A percentile compares a stretch with the other conserved stretches of the same genome.
These are phyloP conservation scores for Phytophthora boehmeriae DNA, from an alignment of 352 stramenopile species.

Conservation along the genomic window DNA sequence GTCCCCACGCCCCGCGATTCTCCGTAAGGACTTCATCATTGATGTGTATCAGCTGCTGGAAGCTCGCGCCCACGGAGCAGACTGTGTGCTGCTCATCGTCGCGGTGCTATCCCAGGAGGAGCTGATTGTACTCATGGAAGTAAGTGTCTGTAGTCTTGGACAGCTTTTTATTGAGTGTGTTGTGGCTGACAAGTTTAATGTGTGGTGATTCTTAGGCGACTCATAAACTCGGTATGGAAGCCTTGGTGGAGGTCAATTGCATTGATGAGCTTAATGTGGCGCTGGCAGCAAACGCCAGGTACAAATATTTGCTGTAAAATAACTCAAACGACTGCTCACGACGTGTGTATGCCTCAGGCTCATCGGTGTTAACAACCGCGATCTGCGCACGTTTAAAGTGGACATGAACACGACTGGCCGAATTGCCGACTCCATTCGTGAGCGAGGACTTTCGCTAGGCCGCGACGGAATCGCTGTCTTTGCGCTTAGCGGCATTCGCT, in stretches of 20 bases:
- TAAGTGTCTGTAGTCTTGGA: slow-evolving; percentile 20
- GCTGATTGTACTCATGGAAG: slow-evolving; percentile 67
- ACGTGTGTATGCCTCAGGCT: slow-evolving; percentile 45
- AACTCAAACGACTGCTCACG: neutral
- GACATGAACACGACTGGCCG: slow-evolving; percentile 95
- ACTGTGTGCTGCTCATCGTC: slow-evolving; percentile 98
- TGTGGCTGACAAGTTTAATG: neutral
- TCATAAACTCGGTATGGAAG: slow-evolving; percentile 94
- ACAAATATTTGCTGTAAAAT: neutral
- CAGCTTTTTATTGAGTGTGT: neutral
- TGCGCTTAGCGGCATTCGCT: slow-evolving; percentile 97
- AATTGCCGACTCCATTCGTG: slow-evolving; percentile 84
- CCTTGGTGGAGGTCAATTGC: slow-evolving; percentile 98
- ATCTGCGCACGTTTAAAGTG: slow-evolving; percentile 98
- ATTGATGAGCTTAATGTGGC: slow-evolving; percentile 95
- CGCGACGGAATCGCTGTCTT: slow-evolving; percentile 87
- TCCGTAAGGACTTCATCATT: slow-evolving; percentile 96
- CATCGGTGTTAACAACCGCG: slow-evolving; percentile 99
- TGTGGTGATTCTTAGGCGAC: slow-evolving; percentile 53
- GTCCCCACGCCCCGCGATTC: slow-evolving; percentile 63
- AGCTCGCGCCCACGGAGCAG: slow-evolving; percentile 93
- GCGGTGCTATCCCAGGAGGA: slow-evolving; percentile 81
- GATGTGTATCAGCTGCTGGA: slow-evolving; percentile 96
- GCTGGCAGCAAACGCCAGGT: slow-evolving; percentile 87
- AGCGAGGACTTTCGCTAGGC: slow-evolving; percentile 71